Base-by-base conservation (phyloP, 371 early-diverging fungal species). In the Mucor saturninus region DNA sequence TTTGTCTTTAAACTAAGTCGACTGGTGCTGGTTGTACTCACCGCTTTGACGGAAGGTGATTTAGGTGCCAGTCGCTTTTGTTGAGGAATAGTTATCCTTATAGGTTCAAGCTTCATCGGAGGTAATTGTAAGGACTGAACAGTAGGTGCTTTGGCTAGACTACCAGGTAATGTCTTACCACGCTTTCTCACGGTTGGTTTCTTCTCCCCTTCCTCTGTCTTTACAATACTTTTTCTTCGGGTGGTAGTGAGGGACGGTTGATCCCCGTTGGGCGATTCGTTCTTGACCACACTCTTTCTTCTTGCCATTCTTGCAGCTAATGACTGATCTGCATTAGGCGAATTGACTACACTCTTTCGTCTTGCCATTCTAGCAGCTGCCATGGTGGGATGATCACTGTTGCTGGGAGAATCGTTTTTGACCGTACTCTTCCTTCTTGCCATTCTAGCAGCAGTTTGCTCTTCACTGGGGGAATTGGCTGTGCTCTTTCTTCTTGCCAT, bases 141-240 rank as follows among this genome's bases (percentile, higher is more conserved):
- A 26, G 69, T 69, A 6, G 80, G 80, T 9, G 80, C 80, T n/a
- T 71, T 75, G 1, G 78, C 83, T 14, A 83, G 59, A 59, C 62
- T 83, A 10, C 83, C 83, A 30, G 83, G 83, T 28, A 83, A 61
- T 4, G 83, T 80, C 80, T 74, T 77, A 32, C 81, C 81, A 61
- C 81, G 76, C 43, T 75, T 80, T 53, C 80, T 49, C 21, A 56
- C 59, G 9, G 51, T 52, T 10, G 46, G 59, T 28, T 53, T 62
- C 28, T 59, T 57, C 1, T 31, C 30, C 10, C 5, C 3, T 13
- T 42, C 43, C 4, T 42, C 43, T 5, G 10, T n/a, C 43, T 14
- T n/a, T 42, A 42, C 43, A 11, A 42, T 42, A 14, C 38, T n/a
- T n/a, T 43, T 40, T 29, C 32, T 10, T 35, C 43, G 42, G 21